Conservation (phyloP, 2,329 filamentous ascomycete genomes). For the Fusarium metavorans region DNA sequence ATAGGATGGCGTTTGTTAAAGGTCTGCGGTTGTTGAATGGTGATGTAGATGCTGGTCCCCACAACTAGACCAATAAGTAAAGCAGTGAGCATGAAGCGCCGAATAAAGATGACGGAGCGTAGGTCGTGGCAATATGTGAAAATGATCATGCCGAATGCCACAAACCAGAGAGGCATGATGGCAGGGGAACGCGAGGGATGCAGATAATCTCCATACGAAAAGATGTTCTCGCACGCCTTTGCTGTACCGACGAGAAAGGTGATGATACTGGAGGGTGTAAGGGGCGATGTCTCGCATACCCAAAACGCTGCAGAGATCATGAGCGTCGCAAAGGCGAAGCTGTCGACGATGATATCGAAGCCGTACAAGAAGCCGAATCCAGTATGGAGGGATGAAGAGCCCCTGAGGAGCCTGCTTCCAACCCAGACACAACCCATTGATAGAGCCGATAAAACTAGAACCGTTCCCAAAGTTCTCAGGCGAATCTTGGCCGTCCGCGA, state of each 20-base stretch:
- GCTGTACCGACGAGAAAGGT: conserved; percentile 58
- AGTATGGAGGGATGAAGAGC: conserved; percentile 34
- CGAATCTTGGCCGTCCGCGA: conserved; percentile 60
- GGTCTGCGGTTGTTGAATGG: conserved; percentile 45
- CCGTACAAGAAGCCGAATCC: conserved; percentile 59
- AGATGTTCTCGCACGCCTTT: conserved; percentile 51
- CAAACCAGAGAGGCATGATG: conserved; percentile 53
- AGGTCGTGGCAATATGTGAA: conserved; percentile 60
- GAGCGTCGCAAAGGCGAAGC: conserved; percentile 58
- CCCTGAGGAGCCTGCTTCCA: conserved; percentile 46
- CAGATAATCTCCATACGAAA: conserved; percentile 59
- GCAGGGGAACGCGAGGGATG: conserved; percentile 53
- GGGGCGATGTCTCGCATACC: conserved; percentile 59
- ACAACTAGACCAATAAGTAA: conserved; percentile 54
- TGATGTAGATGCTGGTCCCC: conserved; percentile 52
- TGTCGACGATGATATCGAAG: conserved; percentile 63
- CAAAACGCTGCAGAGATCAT: conserved; percentile 59
- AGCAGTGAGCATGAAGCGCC: conserved; percentile 54
- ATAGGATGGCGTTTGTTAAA: conserved; percentile 58
- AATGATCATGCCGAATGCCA: conserved; percentile 55
- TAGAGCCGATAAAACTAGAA: conserved; percentile 57
- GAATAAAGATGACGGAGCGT: conserved; percentile 57
- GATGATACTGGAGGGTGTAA: conserved; percentile 56
- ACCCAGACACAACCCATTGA: conserved; percentile 54
- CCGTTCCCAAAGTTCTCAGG: conserved; percentile 58